A percentile compares a stretch with the other conserved stretches of the same genome.
phyloP scores from a whole-genome alignment of 2,329 filamentous ascomycete genomes.

The Rhynchosporium graminicola region DNA sequence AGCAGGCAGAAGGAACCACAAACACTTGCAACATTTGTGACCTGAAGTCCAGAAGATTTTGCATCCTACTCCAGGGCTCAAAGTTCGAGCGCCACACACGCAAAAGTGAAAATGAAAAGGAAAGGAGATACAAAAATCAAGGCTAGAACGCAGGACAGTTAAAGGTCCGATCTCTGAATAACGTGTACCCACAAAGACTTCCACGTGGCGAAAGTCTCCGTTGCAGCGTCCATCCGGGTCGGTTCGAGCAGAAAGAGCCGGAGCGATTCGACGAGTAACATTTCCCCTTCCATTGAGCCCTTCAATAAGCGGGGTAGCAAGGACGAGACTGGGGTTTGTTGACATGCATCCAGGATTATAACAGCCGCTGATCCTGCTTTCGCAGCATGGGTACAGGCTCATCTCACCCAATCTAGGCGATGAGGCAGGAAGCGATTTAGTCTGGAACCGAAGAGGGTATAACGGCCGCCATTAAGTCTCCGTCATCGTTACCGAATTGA shows the following conservation, averaged over 20 bases:
- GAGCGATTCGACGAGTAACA: slow-evolving; percentile 7
- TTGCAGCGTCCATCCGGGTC: slow-evolving; percentile 15
- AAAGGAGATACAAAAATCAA: neutral
- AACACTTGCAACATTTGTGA: neutral
- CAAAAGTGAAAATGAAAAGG: neutral
- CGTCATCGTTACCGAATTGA: slow-evolving; percentile 13
- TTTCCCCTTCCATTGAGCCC: neutral
- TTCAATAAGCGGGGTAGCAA: slow-evolving; percentile 11
- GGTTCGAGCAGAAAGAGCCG: slow-evolving; percentile 7
- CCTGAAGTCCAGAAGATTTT: neutral
- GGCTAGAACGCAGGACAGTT: slow-evolving; percentile 9
- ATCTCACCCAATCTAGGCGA: slow-evolving; percentile 3
- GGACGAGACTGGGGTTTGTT: slow-evolving; percentile 3
- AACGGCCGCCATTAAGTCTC: slow-evolving; percentile 13
- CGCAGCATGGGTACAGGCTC: neutral
- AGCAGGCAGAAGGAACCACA: neutral
- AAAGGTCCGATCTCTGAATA: neutral
- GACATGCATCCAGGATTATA: slow-evolving; percentile 14
- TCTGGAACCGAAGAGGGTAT: slow-evolving; percentile 15
- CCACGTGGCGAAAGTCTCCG: slow-evolving; percentile 12
- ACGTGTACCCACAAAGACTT: neutral
- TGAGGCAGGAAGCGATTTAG: neutral
- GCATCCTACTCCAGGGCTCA: neutral
- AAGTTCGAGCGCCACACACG: slow-evolving; percentile 7
- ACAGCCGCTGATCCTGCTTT: slow-evolving; percentile 10